Evolutionary conservation across 768 basidiomycete species (phyloP), one percentile per base, ranked within the genome.

Genomic region (Tubosaeta brunneosetosa): DNA sequence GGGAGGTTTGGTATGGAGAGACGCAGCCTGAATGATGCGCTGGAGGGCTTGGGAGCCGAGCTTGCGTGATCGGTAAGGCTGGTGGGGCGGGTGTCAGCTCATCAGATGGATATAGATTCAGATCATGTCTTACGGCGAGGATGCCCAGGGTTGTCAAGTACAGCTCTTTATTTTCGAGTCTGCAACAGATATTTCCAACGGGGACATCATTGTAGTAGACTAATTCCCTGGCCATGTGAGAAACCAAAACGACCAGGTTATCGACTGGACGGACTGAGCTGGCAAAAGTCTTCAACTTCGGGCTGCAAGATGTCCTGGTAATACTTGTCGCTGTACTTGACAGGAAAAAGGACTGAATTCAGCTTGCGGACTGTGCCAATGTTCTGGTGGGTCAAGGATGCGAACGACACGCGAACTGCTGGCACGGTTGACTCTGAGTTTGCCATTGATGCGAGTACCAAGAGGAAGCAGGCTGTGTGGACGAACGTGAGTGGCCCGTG

Each of bases 191-290:
- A 5, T 85, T 90, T 53, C 93, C 92, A 56, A 94, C 85, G 43
- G 93, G 91, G 52, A 95, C 77, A 73, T 95, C 92, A 73, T 93
- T 94, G 73, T 87, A 94, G 72, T 93, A 94, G 44, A 94, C 93
- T 93, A 60, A 42, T 7, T 52, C 50, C 53, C 65, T 58, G 55
- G 51, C 44, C 52, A 51, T 53, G 60, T 66, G 53, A 66, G 66
- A 66, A 58, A 47, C 53, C 33, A 36, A 52, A 41, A 50, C 27
- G 50, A 50, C 40, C 50, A 53, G 51, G 49, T 54, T 34, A 42
- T 54, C 50, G 51, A 57, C 53, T 41, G n/a, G 49, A 75, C 88
- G 62, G 60, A 93, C 92, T 79, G 59, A 94, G 85, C 70, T 91
- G 85, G 73, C 90, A 92, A 69, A 90, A 94, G 17, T 86, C 82